Evolutionary conservation across 2,329 filamentous ascomycete species (phyloP), one percentile per base, ranked within the genome.

Genomic region (Ophiosphaerella narmari): DNA sequence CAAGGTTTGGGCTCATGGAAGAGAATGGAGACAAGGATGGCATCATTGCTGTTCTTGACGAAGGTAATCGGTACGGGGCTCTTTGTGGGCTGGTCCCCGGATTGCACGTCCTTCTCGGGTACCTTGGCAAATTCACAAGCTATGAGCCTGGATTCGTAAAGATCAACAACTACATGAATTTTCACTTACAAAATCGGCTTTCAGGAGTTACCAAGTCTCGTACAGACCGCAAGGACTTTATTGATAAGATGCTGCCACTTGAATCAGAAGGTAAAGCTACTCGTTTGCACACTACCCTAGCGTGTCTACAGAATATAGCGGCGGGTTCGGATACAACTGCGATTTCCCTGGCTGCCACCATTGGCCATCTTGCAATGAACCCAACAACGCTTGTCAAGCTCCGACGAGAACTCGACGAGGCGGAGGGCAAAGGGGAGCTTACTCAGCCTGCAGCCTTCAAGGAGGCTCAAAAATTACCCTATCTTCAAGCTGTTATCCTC

Each of bases 271-370:
- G 54, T 24, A 57, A 55, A 32, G 40, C 33, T 11, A 54, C 56
- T 8, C 42, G 56, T 9, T 21, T 3, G 1, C 24, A 50, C 37
- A 58, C 50, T 1, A 26, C 24, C 4, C 31, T 39, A 13, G 42
- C 45, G n/a, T 46, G 44, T 13, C 1, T 2, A 14, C 29, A 43
- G 7, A 79, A 77, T 41, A 62, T 78, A 13, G 61, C 50, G n/a
- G 74, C 73, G 3, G 75, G 72, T 2, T 70, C 61, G 2, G 75
- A 74, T 52, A 83, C 81, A 0, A 83, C 80, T 0, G 74, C 78
- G 2, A 78, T 81, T 38, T 77, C 73, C 2, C 70, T 84, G 0
- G 73, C 72, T 0, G 67, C 74, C 2, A 70, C 79, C 4, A 58
- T 82, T 26, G 80, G 78, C 50, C 54, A 78, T 50, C 65, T 82